Evolutionary conservation across 1,284 basidiomycete genomes (phyloP), one percentile per base, ranked within the genome.

Genomic region (Uromyces viciae-fabae): DNA sequence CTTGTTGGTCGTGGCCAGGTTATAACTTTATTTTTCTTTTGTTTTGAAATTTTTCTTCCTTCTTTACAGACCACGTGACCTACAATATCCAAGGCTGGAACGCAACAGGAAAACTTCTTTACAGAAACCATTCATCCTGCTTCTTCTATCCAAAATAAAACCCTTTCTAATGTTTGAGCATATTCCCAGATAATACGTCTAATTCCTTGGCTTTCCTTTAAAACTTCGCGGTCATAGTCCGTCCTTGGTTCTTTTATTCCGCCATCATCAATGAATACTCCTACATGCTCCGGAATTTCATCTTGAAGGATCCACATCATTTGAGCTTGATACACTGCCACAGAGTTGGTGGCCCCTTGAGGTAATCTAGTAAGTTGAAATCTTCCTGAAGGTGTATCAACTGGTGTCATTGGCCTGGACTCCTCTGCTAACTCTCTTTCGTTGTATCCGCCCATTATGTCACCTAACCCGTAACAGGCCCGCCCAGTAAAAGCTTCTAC

Each of bases 71-170:
- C 42, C 17, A 54, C 7, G 36, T 73, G 22, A 8, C 46, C 71
- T 14, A 73, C 49, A 11, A 73, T 9, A 31, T 73, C 71, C 36
- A 73, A 38, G 5, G 25, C 71, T 56, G 36, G 46, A 14, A 73
- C 71, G 49, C 22, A 49, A 36, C 22, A 31, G 11, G 71, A 22
- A 52, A 73, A 73, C n/a, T 52, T 49, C n/a, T 31, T 28, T 5
- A 9, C 71, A 52, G 71, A 73, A 3, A 73, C 22, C 22, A n/a
- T 73, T 7, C 49, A 19, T 54, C 49, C 71, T 17, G 71, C 71
- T 15, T 73, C 71, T 28, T 73, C 49, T 31, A 73, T 73, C 11
- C 42, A 3, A 54, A 73, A 56, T 52, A 54, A 28, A 8, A 73
- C 28, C 28, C 46, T 52, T 31, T 73, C 71, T 28, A 56, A 33